phyloP scores from a whole-genome alignment of 1,139 yeast species.

The Meyerozyma smithsonii region DNA sequence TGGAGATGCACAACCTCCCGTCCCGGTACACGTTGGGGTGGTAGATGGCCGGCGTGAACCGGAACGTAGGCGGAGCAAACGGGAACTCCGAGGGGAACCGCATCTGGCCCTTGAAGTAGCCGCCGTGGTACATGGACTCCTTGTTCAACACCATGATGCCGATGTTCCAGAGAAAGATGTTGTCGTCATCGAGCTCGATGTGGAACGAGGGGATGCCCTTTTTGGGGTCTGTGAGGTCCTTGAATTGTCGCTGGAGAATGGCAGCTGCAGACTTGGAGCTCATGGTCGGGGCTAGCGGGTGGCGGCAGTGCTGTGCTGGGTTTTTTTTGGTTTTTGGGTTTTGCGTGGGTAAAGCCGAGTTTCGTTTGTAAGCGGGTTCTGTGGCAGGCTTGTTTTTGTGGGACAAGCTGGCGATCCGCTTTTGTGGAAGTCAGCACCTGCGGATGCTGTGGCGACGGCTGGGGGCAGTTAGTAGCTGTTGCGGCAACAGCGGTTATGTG shows the following conservation, averaged over 20 bases:
- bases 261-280: constrained; percentile 62
- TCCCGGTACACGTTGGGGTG: constrained; percentile 95
- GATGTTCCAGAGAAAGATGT: constrained; percentile 87
- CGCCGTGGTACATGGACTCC: constrained; percentile 91
- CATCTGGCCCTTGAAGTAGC: constrained; percentile 95
- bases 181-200: constrained; percentile 81
- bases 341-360: not conserved
- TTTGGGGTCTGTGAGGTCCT: constrained; percentile 90
- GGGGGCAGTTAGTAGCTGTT: too few species aligned
- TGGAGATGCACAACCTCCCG: constrained; percentile 89
- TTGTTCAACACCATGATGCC: constrained; percentile 90
- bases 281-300: constrained; percentile 19
- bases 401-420: too few species aligned
- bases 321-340: not conserved
- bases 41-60: constrained; percentile 91
- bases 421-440: too few species aligned
- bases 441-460: too few species aligned
- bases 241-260: constrained; percentile 85
- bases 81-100: constrained; percentile 90
- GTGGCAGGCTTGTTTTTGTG: too few species aligned
- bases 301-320: not conserved
- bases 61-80: constrained; percentile 83
- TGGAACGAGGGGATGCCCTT: constrained; percentile 90
- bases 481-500: too few species aligned
- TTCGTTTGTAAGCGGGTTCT: not conserved